phyloP scores from a whole-genome alignment of 73 alveolate genomes.

The Uronychia binucleata region DNA sequence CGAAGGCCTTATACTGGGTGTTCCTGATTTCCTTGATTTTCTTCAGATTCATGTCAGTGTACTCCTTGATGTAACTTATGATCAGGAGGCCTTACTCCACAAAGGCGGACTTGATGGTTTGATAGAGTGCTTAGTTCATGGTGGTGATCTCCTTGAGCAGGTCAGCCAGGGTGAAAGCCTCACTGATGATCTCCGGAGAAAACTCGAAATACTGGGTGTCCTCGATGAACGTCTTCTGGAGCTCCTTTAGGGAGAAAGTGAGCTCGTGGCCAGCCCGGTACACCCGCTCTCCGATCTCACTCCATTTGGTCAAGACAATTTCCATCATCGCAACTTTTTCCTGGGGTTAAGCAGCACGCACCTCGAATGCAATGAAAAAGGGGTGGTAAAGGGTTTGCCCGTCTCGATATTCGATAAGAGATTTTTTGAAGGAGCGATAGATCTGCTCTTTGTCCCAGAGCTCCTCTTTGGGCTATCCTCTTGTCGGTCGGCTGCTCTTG shows the following conservation, averaged over 20 bases:
- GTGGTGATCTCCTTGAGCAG: constrained; percentile 23
- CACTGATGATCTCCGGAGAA: constrained; percentile 31
- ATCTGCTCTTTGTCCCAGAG: constrained; percentile 18
- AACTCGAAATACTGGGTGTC: constrained; percentile 19
- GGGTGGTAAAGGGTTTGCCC: constrained; percentile 24
- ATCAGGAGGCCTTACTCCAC: constrained; percentile 7
- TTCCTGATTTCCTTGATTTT: constrained; percentile 18
- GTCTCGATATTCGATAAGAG: constrained; percentile 7
- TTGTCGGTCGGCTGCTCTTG: background rate
- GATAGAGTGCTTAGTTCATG: constrained; percentile 28
- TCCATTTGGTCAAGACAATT: background rate
- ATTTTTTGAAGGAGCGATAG: constrained; percentile 3
- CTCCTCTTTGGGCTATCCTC: constrained; percentile 5
- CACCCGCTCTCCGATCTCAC: background rate
- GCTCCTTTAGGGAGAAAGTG: constrained; percentile 2
- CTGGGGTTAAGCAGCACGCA: background rate
- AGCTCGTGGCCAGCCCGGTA: background rate
- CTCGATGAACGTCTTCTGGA: constrained; percentile 21
- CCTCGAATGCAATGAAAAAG: constrained; percentile 17
- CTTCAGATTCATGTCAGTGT: background rate
- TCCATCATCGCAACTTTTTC: background rate
- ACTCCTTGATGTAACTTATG: constrained; percentile 8
- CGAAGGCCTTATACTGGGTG: constrained; percentile 11
- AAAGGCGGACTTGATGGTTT: constrained; percentile 9
- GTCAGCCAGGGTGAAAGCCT: constrained; percentile 15